Evolutionary conservation across 2,329 filamentous ascomycete genomes (phyloP), one percentile per base, ranked within the genome.

Genomic region (Cytospora schulzeri): DNA sequence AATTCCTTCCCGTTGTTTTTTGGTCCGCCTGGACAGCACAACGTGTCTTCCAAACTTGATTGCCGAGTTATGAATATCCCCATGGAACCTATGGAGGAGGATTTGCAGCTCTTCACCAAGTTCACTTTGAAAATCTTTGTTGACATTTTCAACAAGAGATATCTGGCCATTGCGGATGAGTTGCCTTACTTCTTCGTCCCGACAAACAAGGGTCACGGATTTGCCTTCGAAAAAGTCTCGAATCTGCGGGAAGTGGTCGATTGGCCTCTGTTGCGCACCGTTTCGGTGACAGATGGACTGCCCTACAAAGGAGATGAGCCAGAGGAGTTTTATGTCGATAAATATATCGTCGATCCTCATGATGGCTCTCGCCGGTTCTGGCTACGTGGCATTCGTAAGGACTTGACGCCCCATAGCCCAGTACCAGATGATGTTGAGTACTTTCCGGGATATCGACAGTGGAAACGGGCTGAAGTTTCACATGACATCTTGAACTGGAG

Each of bases 71-170:
- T 89, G 1, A 60, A 71, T 0, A 70, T 67, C 0, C 71, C 80
- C 0, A 69, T 93, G 0, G 14, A 75, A 0, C 68, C 87, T 0
- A 74, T 77, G 0, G 69, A 78, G 0, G 71, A 77, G 0, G 72
- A 80, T 1, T 68, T 92, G 0, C 75, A 83, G 0, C 74, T 79
- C 1, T 73, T 98, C n/a, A 88, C 87, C 0, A 76, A 75, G 0
- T 96, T 95, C 73, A 97, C 91, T 0, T 77, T 96, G 50, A 82
- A 84, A 5, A 76, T 96, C 0, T 97, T 96, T 74, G 79, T 85
- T 19, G 92, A 98, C 69, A 80, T 97, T 0, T 98, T 97, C 78
- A 94, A 93, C 75, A 99, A 99, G 74, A 81, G 83, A 3, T 99
- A 92, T 71, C 87, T 91, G 57, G 79, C 85, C 0, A 81, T 87